Evolutionary conservation across 2,329 filamentous ascomycete species (phyloP), one percentile per base, ranked within the genome.

Genomic region (Xylariaceae sp.): DNA sequence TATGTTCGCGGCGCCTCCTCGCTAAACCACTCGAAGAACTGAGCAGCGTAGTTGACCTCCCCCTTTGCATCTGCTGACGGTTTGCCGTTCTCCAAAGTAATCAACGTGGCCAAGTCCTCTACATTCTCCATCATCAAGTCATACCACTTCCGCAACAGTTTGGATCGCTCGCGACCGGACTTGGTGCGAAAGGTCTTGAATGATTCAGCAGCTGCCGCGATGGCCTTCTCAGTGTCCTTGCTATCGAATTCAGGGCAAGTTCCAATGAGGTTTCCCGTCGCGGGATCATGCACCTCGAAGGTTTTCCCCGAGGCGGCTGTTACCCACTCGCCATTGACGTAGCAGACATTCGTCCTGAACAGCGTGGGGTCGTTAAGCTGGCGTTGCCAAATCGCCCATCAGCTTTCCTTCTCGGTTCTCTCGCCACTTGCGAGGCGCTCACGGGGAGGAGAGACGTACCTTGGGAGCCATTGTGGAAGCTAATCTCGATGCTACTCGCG

Each of bases 291-390:
- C 56, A 96, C 89, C 69, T 94, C 86, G 71, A 97, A 99, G 43
- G 90, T 96, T 80, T 95, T 85, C 68, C 90, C 89, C 0, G 90
- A 95, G 67, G 84, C 83, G 63, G 92, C 89, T 63, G 81, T 80
- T 58, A 95, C 82, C 89, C 92, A 99, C 80, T 95, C 81, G 66
- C 94, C 94, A 70, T 99, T 92, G 67, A 97, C 85, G 68, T 92
- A 96, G 66, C 84, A 83, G 55, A 83, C 81, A 68, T 92, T 82
- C 63, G 86, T 83, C 76, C 95, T 96, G 66, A 97, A 82, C 56
- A 99, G 81, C 21, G 87, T 89, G 34, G 83, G 81, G 63, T 92
- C 88, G 67, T 85, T 88, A 66, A 92, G 82, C 86, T 91, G 49
- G 43, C 43, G 47, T 5, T 18, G 19, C 5, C 19, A 10, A 30